Base-by-base conservation (phyloP, 1,284 basidiomycete genomes). In the Pseudomicrostroma phylloplanum region DNA sequence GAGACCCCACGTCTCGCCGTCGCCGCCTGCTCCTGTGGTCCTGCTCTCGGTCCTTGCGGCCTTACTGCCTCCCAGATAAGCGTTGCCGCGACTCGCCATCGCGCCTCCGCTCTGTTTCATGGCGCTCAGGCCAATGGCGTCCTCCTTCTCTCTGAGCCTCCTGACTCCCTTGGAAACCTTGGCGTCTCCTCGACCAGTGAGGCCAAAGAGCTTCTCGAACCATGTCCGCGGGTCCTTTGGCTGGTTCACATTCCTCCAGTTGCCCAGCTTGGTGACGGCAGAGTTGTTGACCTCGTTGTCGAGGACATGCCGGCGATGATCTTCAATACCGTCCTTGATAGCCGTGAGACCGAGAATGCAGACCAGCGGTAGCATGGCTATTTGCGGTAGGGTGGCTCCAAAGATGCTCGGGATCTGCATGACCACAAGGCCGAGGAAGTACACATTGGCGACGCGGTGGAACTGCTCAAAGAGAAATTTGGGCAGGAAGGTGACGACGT, bases 241-340 rank as follows among this genome's bases (percentile, higher is more conserved):
- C 71, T 89, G 88, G 77, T 97, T 96, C 55, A 92, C 86, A 77
- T 97, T 97, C 62, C 84, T 85, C 90, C 91, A 94, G 65, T 88
- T 86, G 8, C 87, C 88, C 11, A 97, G 85, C 67, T 89, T 88
- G 0, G 91, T 93, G 15, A 88, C 87, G 9, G 91, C 89, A 0
- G 89, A 91, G 59, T 87, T 92, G 82, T 94, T 94, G 70, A 94
- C 91, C 76, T 92, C 86, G 69, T 96, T 90, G 78, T 97, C 93
- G 54, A 94, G 84, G 3, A 82, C 78, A 4, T 89, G 89, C 64
- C 93, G 86, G 23, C 93, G 87, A 79, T 91, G 93, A 81, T 97
- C 93, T 81, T 97, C 94, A 60, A 96, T 83, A 12, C 87, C 91
- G 79, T 97, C 93, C 80, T 96, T 97, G 82, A 96, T 86, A 11